Percentiles rank a stretch among this genome's conserved stretches.
These are phyloP conservation scores for Solanum etuberosum DNA, from an alignment of 257 asterid genomes.

Conservation along the genomic window DNA sequence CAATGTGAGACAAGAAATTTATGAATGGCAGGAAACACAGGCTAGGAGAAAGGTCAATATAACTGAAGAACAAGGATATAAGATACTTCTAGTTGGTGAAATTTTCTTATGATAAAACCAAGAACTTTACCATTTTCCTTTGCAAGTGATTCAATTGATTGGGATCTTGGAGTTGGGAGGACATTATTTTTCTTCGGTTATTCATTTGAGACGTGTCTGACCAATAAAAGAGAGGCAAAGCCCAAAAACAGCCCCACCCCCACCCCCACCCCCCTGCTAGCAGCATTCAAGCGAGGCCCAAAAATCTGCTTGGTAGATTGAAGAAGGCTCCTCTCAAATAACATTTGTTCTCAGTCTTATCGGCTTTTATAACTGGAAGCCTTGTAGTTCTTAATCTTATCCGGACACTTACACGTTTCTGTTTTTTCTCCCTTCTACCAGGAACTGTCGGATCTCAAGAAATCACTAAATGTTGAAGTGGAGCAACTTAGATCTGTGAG, in stretches of 20 bases:
- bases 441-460: constrained; percentile 81
- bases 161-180: background rate
- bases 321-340: background rate
- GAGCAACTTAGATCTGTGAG: constrained; percentile 89
- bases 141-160: background rate
- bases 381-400: background rate
- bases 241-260: background rate
- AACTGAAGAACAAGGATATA: background rate
- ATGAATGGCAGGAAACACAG: background rate
- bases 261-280: background rate
- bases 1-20: background rate
- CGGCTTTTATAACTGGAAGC: background rate
- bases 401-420: background rate
- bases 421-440: constrained; percentile 1
- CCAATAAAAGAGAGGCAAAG: background rate
- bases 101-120: background rate
- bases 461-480: constrained; percentile 62
- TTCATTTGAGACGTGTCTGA: background rate
- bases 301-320: background rate
- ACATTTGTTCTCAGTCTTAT: background rate
- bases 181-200: background rate
- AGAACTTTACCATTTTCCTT: background rate
- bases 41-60: background rate
- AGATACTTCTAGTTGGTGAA: background rate
- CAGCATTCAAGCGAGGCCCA: background rate